Conservation (phyloP, 768 basidiomycete genomes). For the Leccinum subtestaceum region DNA sequence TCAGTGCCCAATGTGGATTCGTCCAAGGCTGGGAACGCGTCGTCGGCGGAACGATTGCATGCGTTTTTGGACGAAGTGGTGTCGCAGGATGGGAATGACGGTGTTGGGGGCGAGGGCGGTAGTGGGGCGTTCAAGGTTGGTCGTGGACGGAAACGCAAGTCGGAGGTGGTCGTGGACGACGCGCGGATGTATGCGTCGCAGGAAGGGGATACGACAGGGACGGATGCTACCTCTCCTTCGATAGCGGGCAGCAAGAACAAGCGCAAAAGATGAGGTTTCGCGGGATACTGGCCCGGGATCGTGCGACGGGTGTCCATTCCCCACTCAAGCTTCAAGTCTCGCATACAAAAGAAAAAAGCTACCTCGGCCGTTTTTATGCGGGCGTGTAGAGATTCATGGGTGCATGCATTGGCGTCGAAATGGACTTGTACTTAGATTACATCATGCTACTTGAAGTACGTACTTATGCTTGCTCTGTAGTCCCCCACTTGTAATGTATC, state of each 20-base stretch:
- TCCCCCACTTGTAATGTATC: no score
- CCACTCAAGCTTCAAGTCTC: no score
- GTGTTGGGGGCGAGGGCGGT: neutral
- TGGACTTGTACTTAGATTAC: no score
- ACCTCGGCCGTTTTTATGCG: no score
- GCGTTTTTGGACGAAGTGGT: conserved; percentile 45
- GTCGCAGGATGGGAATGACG: conserved; percentile 30
- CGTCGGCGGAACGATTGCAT: conserved; percentile 37
- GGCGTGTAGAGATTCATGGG: no score
- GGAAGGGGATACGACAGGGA: neutral
- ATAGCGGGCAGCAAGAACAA: conserved; percentile 23
- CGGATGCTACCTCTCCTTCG: neutral
- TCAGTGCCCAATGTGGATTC: conserved; percentile 25
- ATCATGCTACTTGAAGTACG: no score
- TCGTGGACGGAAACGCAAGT: conserved; percentile 41
- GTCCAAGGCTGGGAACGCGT: conserved; percentile 26
- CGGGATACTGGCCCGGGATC: neutral
- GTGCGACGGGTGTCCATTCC: neutral
- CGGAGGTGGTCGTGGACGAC: conserved; percentile 28
- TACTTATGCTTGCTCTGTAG: no score
- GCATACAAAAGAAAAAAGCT: no score
- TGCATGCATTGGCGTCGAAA: no score
- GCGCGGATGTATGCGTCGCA: neutral
- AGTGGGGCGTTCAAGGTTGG: conserved; percentile 6
- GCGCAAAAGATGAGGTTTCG: conserved; percentile 25